Evolutionary conservation across 78 protist species (phyloP).

Genomic region (Pigoraptor vietnamica): DNA sequence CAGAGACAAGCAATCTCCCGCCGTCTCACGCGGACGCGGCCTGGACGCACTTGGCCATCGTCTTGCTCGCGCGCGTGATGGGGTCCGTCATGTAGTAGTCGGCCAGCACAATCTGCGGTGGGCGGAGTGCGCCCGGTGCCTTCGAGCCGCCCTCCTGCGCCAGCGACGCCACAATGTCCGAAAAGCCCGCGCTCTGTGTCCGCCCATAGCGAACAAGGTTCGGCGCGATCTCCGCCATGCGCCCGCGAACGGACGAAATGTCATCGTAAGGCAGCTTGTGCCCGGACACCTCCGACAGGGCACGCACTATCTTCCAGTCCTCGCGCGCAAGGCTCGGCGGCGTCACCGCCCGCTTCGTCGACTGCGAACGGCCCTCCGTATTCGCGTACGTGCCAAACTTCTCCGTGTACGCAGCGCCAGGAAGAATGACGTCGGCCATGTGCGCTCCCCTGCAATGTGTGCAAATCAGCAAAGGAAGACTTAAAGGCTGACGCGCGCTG

Average conservation of each 20-base stretch:
- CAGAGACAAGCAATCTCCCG: background rate
- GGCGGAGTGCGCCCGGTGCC: background rate
- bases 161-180: background rate
- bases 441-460: constrained; percentile 23
- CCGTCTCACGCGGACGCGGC: background rate
- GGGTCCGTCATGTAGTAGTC: constrained; percentile 38
- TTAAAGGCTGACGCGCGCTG: background rate
- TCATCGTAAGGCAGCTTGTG: constrained; percentile 24
- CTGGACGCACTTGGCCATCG: constrained; percentile 39
- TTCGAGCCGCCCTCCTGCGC: background rate
- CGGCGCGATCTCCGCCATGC: constrained; percentile 30
- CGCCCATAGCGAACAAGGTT: background rate
- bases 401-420: constrained; percentile 68
- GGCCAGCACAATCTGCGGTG: background rate
- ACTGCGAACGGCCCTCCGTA: constrained; percentile 63
- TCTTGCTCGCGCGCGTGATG: constrained; percentile 24
- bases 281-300: constrained; percentile 33
- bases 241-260: constrained; percentile 4
- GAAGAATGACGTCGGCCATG: constrained; percentile 52
- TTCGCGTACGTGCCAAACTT: constrained; percentile 57
- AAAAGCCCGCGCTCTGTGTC: background rate
- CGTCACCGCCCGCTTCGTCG: constrained; percentile 25
- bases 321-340: constrained; percentile 60
- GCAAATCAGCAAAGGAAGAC: background rate
- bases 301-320: constrained; percentile 56